Base-by-base conservation (phyloP, 2,329 filamentous ascomycete genomes). In the Xylaria sp. region DNA sequence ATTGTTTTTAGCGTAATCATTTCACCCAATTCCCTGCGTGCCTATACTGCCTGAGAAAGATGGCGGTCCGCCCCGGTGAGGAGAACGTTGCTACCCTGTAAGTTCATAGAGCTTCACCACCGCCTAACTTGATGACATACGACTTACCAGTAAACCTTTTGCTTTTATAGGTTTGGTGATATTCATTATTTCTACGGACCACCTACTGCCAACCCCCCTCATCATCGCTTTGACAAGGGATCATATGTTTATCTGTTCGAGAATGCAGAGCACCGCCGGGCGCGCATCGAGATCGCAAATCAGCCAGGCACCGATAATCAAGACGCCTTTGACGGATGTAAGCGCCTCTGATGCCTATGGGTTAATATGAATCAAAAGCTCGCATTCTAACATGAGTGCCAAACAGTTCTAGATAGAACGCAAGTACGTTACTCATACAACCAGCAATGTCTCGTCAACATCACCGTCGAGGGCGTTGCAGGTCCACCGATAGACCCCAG, bases 191-290 rank as follows among this genome's bases (percentile, higher is more conserved):
- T 89, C 80, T 93, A 94, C 80, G 86, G 87, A 30, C 85, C 89
- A n/a, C 89, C 90, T 2, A 84, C 85, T 6, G 83, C 85, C 65
- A 89, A 86, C 65, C 91, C 92, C 34, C 88, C 85, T n/a, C 92
- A 94, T 78, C 91, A 94, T 79, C 89, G 92, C 60, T 94, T 95
- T 78, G 90, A 93, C 79, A 92, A 91, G 78, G 87, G 89, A 55
- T 94, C 91, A 8, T 94, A 94, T 78, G 86, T 94, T 65, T 94
- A 94, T 76, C 83, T 94, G 6, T 94, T 93, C 78, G 90, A 94
- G 78, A 91, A 93, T 76, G 86, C 91, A 13, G 83, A 83, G 68
- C 87, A 90, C 72, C 85, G 88, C 69, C 85, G 88, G 68, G 90
- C 90, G 70, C 90, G 92, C 72, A 82, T 94, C 71, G 92, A 94